Conservation (phyloP, 148 eudicot species). For the Dianthus caryophyllus region DNA sequence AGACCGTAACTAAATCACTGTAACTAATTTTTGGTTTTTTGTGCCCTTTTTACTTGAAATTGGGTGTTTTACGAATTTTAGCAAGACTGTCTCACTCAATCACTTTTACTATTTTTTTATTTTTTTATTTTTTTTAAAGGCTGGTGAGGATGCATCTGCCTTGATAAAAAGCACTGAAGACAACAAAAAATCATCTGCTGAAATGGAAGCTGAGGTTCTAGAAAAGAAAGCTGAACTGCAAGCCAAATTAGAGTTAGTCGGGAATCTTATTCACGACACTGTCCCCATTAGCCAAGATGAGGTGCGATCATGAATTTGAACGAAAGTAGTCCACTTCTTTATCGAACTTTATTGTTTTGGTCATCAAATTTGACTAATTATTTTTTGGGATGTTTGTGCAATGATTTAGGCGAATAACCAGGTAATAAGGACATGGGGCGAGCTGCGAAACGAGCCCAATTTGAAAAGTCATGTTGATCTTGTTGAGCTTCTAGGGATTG, state of each 20-base stretch:
- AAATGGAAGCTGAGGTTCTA: conserved; percentile 63
- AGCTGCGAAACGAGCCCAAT: conserved; percentile 48
- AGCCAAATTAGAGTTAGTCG: conserved; percentile 59
- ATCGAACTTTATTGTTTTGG: neutral
- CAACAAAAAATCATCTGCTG: conserved; percentile 41
- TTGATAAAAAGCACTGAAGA: conserved; percentile 59
- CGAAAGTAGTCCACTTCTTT: neutral
- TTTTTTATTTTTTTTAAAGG: conserved; percentile 30
- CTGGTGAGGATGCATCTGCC: conserved; percentile 63
- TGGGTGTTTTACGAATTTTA: no score
- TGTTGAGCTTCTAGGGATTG: conserved; percentile 88
- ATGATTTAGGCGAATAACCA: conserved; percentile 58
- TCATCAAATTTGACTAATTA: neutral
- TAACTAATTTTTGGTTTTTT: no score
- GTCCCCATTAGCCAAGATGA: conserved; percentile 48
- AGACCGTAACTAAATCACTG: no score
- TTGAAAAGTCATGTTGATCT: conserved; percentile 88
- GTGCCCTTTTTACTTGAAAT: no score
- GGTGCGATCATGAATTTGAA: conserved; percentile 28
- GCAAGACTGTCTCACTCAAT: no score
- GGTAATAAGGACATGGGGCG: conserved; percentile 77
- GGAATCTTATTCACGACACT: conserved; percentile 90
- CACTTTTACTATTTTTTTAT: no score
- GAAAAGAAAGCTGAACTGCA: conserved; percentile 51
- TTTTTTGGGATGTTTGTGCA: neutral